Conservation (phyloP, 306 rosid species). For the Casuarina equisetifolia region DNA sequence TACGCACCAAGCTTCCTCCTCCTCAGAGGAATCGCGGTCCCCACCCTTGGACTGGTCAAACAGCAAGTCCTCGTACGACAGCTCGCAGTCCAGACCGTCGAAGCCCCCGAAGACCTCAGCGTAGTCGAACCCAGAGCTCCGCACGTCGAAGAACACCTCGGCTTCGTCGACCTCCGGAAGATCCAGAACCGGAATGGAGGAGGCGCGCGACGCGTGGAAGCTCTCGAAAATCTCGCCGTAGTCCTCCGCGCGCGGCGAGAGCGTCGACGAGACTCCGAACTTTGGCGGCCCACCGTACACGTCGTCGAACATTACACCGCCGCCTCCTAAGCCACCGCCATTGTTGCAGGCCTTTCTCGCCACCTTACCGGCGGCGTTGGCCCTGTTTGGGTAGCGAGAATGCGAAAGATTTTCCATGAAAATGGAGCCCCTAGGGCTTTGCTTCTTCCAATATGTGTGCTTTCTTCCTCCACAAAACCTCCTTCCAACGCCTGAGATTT, state of each 20-base stretch:
- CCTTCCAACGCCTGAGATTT: not conserved
- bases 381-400: slow-evolving; percentile 64
- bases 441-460: not conserved
- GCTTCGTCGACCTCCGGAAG: slow-evolving; percentile 68
- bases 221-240: slow-evolving; percentile 83
- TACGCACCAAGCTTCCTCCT: slow-evolving; percentile 71
- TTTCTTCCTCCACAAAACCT: not conserved
- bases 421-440: slow-evolving; percentile 42
- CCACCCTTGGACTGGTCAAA: slow-evolving; percentile 33
- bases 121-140: slow-evolving; percentile 64
- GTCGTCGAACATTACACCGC: slow-evolving; percentile 62
- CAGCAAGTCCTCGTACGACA: slow-evolving; percentile 61
- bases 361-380: slow-evolving; percentile 32
- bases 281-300: slow-evolving; percentile 80
- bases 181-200: slow-evolving; percentile 86
- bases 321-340: slow-evolving; percentile 33
- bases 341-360: slow-evolving; percentile 56
- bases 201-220: slow-evolving; percentile 71
- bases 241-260: slow-evolving; percentile 90
- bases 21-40: slow-evolving; percentile 41
- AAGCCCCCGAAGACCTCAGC: slow-evolving; percentile 72
- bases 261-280: slow-evolving; percentile 54
- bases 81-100: slow-evolving; percentile 54
- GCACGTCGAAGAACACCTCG: slow-evolving; percentile 65
- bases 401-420: slow-evolving; percentile 70